A percentile compares a stretch with the other conserved stretches of the same genome.
These are phyloP conservation scores for Candolleomyces aberdarensis DNA, from an alignment of 768 basidiomycete species.

Conservation along the genomic window DNA sequence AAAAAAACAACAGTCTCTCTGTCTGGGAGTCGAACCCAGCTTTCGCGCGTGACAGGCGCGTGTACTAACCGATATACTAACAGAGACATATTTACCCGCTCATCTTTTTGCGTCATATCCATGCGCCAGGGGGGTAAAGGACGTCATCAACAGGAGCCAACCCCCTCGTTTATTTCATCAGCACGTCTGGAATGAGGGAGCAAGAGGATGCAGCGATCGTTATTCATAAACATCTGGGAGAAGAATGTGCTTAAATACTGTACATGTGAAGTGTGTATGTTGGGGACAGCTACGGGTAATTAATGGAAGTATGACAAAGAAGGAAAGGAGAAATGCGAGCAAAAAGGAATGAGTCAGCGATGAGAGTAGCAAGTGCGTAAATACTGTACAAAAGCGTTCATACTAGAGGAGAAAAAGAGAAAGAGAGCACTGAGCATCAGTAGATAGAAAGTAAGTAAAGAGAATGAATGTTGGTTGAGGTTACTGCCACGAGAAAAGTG, in stretches of 20 bases:
- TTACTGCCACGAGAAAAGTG: no score
- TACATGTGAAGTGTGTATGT: not conserved
- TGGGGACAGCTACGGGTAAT: not conserved
- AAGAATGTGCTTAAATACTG: no score
- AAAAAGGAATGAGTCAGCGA: not conserved
- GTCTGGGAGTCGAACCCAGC: conserved; percentile 19
- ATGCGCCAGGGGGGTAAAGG: no score
- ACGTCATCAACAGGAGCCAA: no score
- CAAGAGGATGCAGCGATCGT: no score
- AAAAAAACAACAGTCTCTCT: conserved; percentile 7
- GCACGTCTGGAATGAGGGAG: no score
- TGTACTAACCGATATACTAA: conserved; percentile 11
- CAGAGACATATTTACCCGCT: not conserved
- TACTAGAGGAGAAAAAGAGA: not conserved
- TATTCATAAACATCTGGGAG: no score
- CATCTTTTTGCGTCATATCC: no score
- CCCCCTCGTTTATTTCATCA: no score
- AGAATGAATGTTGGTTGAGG: not conserved
- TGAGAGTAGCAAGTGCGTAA: not conserved
- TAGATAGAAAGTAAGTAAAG: not conserved
- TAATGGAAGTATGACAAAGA: not conserved
- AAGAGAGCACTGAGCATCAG: not conserved
- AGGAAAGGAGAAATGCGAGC: not conserved
- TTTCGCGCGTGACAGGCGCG: conserved; percentile 20
- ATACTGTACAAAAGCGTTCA: not conserved